Base-by-base conservation (phyloP, 2,329 filamentous ascomycete species). In the Fonsecaea pedrosoi region DNA sequence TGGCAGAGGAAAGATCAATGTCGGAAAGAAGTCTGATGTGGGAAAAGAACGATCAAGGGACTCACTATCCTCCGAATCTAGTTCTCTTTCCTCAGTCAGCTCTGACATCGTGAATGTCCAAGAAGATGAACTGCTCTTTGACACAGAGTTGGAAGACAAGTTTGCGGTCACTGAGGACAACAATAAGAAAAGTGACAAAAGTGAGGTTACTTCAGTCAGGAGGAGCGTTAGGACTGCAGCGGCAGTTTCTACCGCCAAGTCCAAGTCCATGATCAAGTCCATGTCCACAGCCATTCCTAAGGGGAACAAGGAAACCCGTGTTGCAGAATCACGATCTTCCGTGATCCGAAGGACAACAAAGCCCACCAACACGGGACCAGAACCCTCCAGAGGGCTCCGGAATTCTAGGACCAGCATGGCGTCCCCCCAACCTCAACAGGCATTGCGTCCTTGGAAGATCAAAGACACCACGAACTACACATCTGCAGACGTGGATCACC, bases 401-500 rank as follows among this genome's bases (percentile, higher is more conserved):
- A 50, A n/a, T 30, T 18, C 13, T 18, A 30, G 13, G n/a, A n/a
- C 3, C 9, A n/a, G 13, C 15, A 50, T 7, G n/a, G 18, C 25
- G 45, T n/a, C 45, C 25, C 8, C 25, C 25, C 25, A 2, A 25
- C 25, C 25, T 25, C 25, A 34, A 59, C 34, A 34, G 60, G 18
- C 50, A 10, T 18, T 50, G 9, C 54, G 21, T 55, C 32, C 54
- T 10, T 55, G 54, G 54, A 55, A 55, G 7, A 55, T 38, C 57
- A 55, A 42, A 61, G 50, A 54, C 32, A 37, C 25, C 18, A 30
- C 15, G 21, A 13, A 48, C 30, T 25, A 65, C 21, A 59, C 25
- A 42, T 30, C 62, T 13, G 9, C 40, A 34, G 58, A 35, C 53
- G 32, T 65, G 15, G 54, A 64, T 18, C 54, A 67, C 7, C 54